Base-by-base conservation (phyloP, 495 filamentous ascomycete genomes). In the Stereocaulon alpinum region DNA sequence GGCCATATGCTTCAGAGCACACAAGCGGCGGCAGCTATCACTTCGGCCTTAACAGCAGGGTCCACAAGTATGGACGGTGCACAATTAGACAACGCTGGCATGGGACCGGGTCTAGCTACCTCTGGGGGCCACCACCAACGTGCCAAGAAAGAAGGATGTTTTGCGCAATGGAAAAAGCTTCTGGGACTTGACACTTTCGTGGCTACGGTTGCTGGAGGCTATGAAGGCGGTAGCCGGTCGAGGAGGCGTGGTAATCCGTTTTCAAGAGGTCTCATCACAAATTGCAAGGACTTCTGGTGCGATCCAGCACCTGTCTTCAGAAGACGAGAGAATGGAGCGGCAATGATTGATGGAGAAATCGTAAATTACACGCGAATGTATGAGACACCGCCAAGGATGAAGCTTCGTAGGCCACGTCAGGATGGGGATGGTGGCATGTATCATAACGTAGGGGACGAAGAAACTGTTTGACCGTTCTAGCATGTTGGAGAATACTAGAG, bases 271-370 rank as follows among this genome's bases (percentile, higher is more conserved):
- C 69, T 88, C 17, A 61, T 92, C 30, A 83, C 82, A 37, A 98
- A 98, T 64, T 97, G 92, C 67, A 89, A 83, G 58, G 93, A 98
- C 71, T 98, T 98, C 71, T 98, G 89, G 88, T 89, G 88, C 65
- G 93, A 96, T 67, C 81, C 87, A 0, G 82, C 86, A 18, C 91
- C 93, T 9, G 66, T 94, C 34, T 90, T 96, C 71, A 83, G 87
- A 40, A 78, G 77, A 58, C 80, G 87, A 34, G 80, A 86, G 61
- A 83, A 80, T 56, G 91, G 91, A 6, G 76, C 80, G 29, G 67
- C 63, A 15, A 76, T 89, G 72, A 71, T 98, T 5, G 89, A 82
- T 12, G 92, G 93, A 15, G 80, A 87, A 63, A 65, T 76, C 17
- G 81, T 98, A 56, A 88, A 96, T 70, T 98, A 96, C 70, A 86